Percentiles rank a stretch among this genome's conserved stretches.
Evolutionary conservation across 495 filamentous ascomycete species (phyloP).

Genomic region (Pseudomonodictys pantanalensis): DNA sequence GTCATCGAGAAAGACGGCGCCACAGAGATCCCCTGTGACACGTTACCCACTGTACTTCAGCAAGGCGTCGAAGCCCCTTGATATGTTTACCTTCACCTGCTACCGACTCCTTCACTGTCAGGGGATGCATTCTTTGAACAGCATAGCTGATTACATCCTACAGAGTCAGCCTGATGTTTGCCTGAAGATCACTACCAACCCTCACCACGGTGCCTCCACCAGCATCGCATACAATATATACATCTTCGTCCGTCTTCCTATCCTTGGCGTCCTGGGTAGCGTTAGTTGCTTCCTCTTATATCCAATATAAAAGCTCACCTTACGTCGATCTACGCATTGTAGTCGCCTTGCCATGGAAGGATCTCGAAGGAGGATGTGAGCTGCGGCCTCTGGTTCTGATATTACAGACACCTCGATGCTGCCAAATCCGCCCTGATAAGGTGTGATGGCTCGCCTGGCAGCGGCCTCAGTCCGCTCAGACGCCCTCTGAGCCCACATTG

Average conservation of each 20-base stretch:
- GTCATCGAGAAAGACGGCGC: not conserved
- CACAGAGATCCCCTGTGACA: not conserved
- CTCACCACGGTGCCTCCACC: conserved; percentile 1
- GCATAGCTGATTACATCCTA: conserved; percentile 3
- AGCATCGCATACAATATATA: not conserved
- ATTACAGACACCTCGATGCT: not conserved
- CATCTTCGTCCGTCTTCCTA: not conserved
- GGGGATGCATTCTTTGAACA: not conserved
- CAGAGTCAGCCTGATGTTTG: not conserved
- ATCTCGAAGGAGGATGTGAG: not conserved
- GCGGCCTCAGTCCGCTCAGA: not conserved
- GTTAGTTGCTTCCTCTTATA: not conserved
- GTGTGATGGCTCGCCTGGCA: not conserved
- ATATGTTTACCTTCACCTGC: not conserved
- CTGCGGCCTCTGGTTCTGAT: conserved; percentile 1
- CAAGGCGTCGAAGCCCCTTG: not conserved
- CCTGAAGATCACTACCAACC: not conserved
- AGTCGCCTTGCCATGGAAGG: not conserved
- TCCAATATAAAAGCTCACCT: not conserved
- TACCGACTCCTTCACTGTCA: not conserved
- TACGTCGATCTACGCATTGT: not conserved
- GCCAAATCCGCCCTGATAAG: not conserved
- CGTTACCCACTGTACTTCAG: not conserved
- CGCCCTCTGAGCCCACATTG: not conserved
- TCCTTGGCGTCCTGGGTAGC: not conserved